Conservation (phyloP, 2,329 filamentous ascomycete genomes). For the Lecanosticta acicola region DNA sequence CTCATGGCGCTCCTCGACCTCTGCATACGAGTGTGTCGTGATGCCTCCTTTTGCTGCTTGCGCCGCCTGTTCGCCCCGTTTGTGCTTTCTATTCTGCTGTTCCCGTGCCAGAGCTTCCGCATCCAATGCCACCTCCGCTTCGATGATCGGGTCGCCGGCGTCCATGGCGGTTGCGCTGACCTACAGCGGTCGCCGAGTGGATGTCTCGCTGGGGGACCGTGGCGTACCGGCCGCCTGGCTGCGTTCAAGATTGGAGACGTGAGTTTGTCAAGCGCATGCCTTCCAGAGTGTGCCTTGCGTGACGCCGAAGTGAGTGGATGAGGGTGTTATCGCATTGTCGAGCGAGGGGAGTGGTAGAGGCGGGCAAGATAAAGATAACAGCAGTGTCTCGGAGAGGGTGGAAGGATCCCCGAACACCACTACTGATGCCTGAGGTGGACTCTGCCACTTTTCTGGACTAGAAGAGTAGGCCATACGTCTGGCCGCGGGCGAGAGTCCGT, state of each 20-base stretch:
- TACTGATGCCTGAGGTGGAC: no score
- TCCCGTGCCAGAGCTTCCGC: conserved; percentile 18
- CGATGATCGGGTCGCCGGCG: conserved; percentile 29
- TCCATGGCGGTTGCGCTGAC: conserved; percentile 23
- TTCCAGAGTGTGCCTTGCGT: not conserved
- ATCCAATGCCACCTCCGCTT: conserved; percentile 31
- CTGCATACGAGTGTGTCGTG: conserved; percentile 5
- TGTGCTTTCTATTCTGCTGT: conserved; percentile 10
- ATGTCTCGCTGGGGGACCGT: not conserved
- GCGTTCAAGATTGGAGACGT: not conserved
- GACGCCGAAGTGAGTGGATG: not conserved
- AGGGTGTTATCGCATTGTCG: not conserved
- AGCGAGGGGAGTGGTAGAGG: not conserved
- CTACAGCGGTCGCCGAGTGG: not conserved
- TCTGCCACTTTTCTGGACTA: no score
- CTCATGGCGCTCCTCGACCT: conserved; percentile 7
- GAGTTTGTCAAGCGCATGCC: not conserved
- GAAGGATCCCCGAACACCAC: not conserved
- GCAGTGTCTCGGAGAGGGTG: not conserved
- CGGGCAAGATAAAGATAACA: not conserved
- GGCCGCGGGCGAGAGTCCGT: not conserved
- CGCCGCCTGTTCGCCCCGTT: conserved; percentile 17
- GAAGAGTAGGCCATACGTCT: not conserved
- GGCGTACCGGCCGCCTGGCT: not conserved
- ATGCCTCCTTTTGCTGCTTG: conserved; percentile 24